Base-by-base conservation (phyloP, 2,329 filamentous ascomycete species). In the Ophiognomonia clavigignenti-juglandacearum region DNA sequence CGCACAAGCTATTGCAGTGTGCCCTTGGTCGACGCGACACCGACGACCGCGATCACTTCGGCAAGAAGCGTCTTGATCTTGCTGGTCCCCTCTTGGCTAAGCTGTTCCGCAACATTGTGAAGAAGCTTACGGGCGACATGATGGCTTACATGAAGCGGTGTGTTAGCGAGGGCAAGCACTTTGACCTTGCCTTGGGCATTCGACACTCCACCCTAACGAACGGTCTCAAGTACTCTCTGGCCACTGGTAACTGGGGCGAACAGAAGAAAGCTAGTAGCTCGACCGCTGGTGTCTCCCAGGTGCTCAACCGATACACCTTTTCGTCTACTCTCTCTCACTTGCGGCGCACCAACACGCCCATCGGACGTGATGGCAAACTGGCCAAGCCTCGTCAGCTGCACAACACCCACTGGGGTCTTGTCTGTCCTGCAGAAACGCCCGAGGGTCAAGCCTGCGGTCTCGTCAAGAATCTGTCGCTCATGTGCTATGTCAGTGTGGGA, bases 181-280 rank as follows among this genome's bases (percentile, higher is more conserved):
- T 98, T 72, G 93, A 93, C 55, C 72, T 97, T 35, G 88, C 88
- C 13, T 80, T 96, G 49, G 93, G 90, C 56, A 86, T 97, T 61
- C 97, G 96, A 72, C 84, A 86, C 19, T 86, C 83, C 53, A 96
- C 93, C 18, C 77, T 98, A 56, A 95, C 91, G 18, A 95, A 93
- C 62, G 93, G 92, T 41, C 71, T 98, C 56, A 96, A 96, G 64
- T 98, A 98, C 69, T 96, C 93, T 43, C 75, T 98, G 53, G 92
- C 93, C 22, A 98, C 93, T 13, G 93, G 93, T 56, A 98, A 98
- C 69, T 98, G 93, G 95, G 95, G 93, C 61, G 93, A 98, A 56
- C 93, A 98, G 73, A 98, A 97, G 78, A 98, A 97, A 74, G 91
- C 93, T 18, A 87, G 88, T 59, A 92, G 86, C 57, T 88, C 91